A percentile compares a stretch with the other conserved stretches of the same genome.
Evolutionary conservation across 257 asterid genomes (phyloP).

Genomic region (Solanum pennellii): DNA sequence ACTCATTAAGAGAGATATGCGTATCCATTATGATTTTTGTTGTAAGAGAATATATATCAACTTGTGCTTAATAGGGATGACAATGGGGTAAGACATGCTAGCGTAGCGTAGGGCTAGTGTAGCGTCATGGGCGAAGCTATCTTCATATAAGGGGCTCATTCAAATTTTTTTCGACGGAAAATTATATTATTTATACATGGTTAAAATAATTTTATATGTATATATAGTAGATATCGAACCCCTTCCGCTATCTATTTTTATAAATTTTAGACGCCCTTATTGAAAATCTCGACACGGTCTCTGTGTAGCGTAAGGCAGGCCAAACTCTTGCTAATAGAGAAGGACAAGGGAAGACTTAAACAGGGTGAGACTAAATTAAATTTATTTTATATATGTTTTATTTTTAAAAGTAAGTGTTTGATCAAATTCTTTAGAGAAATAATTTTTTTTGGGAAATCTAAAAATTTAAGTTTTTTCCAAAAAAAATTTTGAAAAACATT

Average conservation of each 20-base stretch:
- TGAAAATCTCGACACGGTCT: no score
- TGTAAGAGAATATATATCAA: background rate
- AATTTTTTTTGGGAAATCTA: rapidly evolving
- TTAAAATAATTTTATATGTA: no score
- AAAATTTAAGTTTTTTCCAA: background rate
- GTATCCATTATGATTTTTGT: background rate
- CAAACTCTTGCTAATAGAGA: background rate
- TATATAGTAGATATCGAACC: no score
- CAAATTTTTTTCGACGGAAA: rapidly evolving
- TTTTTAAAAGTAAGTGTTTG: background rate
- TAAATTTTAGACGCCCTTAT: no score
- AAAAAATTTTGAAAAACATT: background rate
- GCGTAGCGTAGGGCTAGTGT: background rate
- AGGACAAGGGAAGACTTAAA: background rate
- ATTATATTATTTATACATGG: no score
- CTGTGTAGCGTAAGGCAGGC: background rate
- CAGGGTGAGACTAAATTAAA: background rate
- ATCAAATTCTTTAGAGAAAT: background rate
- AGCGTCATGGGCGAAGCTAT: no score
- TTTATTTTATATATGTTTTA: background rate
- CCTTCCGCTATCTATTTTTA: no score
- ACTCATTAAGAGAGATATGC: background rate
- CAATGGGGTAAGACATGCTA: background rate
- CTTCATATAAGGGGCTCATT: no score
- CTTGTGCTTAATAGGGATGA: background rate